phyloP scores from a whole-genome alignment of 2,329 filamentous ascomycete species.

The Ceratocystis cacaofunesta region DNA sequence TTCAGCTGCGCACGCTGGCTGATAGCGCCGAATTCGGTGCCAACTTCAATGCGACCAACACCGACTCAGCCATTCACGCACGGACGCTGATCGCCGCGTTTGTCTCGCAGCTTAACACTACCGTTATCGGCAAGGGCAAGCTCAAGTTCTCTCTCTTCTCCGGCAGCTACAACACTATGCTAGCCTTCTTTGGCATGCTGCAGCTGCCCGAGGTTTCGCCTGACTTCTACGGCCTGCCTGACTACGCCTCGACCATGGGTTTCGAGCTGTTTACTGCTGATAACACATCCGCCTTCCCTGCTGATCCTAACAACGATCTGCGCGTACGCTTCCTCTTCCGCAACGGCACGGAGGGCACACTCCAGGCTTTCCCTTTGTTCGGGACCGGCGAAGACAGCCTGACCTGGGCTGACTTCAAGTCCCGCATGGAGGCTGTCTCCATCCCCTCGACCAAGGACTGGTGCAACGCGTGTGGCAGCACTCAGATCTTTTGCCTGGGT shows the following conservation, averaged over 20 bases:
- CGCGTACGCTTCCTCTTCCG: constrained; percentile 25
- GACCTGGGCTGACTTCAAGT: constrained; percentile 22
- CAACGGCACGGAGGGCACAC: constrained; percentile 24
- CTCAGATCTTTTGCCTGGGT: constrained; percentile 24
- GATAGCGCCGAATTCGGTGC: constrained; percentile 24
- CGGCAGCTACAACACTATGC: constrained; percentile 26
- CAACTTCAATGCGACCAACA: constrained; percentile 24
- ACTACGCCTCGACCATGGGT: constrained; percentile 26
- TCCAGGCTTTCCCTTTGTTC: constrained; percentile 24
- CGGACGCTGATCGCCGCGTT: constrained; percentile 23
- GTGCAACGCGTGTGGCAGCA: constrained; percentile 22
- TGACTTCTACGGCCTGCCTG: constrained; percentile 24
- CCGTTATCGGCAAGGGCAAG: constrained; percentile 22
- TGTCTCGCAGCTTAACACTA: constrained; percentile 24
- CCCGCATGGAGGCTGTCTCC: constrained; percentile 22
- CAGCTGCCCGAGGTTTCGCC: constrained; percentile 21
- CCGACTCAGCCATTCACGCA: constrained; percentile 23
- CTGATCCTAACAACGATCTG: constrained; percentile 20
- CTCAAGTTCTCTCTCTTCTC: constrained; percentile 25
- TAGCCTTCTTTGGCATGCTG: constrained; percentile 25
- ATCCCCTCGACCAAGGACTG: constrained; percentile 23
- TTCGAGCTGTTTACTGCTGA: constrained; percentile 25
- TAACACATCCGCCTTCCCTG: constrained; percentile 21
- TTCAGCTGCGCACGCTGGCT: constrained; percentile 24
- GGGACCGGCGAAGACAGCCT: constrained; percentile 22